Evolutionary conservation across 1,284 basidiomycete species (phyloP).

Genomic region (Pseudozyma tsukubaensis): DNA sequence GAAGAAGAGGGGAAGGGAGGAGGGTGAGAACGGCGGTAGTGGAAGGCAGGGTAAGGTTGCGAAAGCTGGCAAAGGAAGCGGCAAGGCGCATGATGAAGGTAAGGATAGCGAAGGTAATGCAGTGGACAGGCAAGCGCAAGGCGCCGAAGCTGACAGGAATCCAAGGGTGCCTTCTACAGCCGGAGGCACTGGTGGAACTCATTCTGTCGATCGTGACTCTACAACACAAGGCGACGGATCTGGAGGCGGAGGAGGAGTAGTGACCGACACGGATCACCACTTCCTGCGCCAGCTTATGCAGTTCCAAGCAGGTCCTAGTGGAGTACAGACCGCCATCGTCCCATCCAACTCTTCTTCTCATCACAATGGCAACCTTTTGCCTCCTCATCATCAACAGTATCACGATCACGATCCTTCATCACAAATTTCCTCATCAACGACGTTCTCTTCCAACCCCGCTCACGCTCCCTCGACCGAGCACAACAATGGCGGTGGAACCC

Average conservation of each 20-base stretch:
- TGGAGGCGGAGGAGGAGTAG: neutral
- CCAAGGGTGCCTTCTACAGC: neutral
- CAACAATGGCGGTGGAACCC: too few relatives aligned
- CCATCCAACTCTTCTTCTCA: slow-evolving; percentile 8
- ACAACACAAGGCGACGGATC: neutral
- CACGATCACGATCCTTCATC: neutral
- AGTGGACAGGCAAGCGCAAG: neutral
- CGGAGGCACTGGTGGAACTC: too few relatives aligned
- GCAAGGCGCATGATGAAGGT: neutral
- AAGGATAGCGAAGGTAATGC: neutral
- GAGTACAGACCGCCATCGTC: slow-evolving; percentile 44
- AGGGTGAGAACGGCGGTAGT: neutral
- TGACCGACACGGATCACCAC: slow-evolving; percentile 21
- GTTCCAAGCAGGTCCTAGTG: slow-evolving; percentile 49
- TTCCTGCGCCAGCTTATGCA: slow-evolving; percentile 44
- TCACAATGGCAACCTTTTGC: neutral
- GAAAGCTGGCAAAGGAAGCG: neutral
- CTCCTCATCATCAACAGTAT: neutral
- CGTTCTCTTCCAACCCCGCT: neutral
- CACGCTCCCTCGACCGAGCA: neutral
- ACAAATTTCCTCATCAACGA: neutral
- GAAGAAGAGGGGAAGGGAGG: slow-evolving; percentile 16
- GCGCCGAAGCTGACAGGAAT: neutral
- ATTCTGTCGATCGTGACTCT: neutral
- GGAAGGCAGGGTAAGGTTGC: slow-evolving; percentile 18